Evolutionary conservation across 2,329 filamentous ascomycete genomes (phyloP), one percentile per base, ranked within the genome.

Genomic region (Monilinia aucupariae): DNA sequence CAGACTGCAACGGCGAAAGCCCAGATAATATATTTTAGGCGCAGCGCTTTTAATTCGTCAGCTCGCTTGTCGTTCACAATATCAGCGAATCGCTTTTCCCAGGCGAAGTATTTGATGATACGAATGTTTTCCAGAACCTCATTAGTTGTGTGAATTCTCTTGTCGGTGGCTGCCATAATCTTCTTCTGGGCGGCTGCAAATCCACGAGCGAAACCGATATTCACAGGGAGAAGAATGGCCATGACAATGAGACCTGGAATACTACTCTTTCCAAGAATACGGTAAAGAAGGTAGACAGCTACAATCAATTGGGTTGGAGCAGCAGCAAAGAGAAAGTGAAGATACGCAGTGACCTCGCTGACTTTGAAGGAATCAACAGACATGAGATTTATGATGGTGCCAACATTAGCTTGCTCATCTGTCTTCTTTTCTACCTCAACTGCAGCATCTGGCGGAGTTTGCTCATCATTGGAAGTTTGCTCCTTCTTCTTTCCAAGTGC

Each of bases 301-400:
- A 97, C 84, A 52, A 89, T 78, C 47, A 99, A 83, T 76, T 97
- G 92, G 0, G 94, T 90, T 0, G 94, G 94, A 1, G 93, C 92
- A 65, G 89, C 87, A 0, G 92, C 93, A 80, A 93, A 89, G n/a
- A 99, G 80, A 76, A 96, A 99, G 76, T 99, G 94, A 39, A 99
- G 80, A 74, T 99, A 99, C 0, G 93, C 90, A 45, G 91, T 94
- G 64, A 96, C 88, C 74, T 99, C 94, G 66, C 91, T 90, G 62
- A 99, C 91, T 78, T 99, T 99, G 85, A 97, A 97, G 54, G 93
- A 97, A 79, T 99, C 96, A 48, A 99, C 96, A 13, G 94, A 96
- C 94, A 99, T 99, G 68, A 99, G 81, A 75, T 97, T 99, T 79
- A 99, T 99, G 72, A 99, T 97, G n/a, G 94, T 96, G 66, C 96